Evolutionary conservation across 73 alveolate genomes (phyloP), one percentile per base, ranked within the genome.

Genomic region (Stentor roeselii): DNA sequence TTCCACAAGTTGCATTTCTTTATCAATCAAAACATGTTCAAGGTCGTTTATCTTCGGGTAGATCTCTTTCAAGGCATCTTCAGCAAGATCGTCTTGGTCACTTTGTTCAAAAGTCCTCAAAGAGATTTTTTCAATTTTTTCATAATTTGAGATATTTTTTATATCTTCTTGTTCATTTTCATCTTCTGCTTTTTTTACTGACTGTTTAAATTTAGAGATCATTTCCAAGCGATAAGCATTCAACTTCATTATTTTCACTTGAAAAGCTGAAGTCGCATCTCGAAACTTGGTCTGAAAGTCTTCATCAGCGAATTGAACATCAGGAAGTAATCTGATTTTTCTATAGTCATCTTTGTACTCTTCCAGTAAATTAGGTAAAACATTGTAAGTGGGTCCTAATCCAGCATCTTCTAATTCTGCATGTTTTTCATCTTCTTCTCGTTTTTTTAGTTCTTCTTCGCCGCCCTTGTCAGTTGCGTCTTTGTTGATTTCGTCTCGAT

Each of bases 401-500:
- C 14, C 21, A 0, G 84, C 84, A 1, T 41, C 74, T 21, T 76
- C 74, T 36, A 39, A 38, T 3, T 76, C 82, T 35, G 14, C 31
- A 21, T 39, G 32, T 15, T 32, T 35, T 75, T 82, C 36, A 39
- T 58, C 74, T 42, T 35, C 14, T 42, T 32, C 0, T 76, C 60
- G 60, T 39, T 27, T 36, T 86, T 59, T 39, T 60, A 87, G 0
- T 60, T 84, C 82, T 83, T 88, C 76, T 89, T 76, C 36, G 59
- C 60, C 41, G 34, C 42, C 58, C n/a, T 31, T 50, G 39, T 88
- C 97, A 3, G 42, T 39, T 34, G 67, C 83, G 38, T 89, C 89
- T 42, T 34, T 37, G n/a, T 59, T 36, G 67, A 84, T 40, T 59
- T 89, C 97, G 32, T 86, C 95, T 82, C 88, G 88, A 59, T 92